Evolutionary conservation across 1,139 yeast species (phyloP).

Genomic region (Yamadazyma jaroonii): DNA sequence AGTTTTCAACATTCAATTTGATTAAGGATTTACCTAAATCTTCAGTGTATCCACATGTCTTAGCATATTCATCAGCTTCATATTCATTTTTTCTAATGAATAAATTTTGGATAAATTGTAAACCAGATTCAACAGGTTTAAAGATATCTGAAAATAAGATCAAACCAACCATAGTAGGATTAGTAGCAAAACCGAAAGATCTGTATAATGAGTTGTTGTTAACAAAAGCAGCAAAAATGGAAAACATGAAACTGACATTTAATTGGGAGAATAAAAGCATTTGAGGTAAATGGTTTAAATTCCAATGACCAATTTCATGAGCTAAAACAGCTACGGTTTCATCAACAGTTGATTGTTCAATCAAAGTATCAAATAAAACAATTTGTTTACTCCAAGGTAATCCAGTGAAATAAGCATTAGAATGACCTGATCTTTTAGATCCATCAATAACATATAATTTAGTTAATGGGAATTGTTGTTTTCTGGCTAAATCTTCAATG

Average conservation of each 20-base stretch:
- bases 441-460: conserved; percentile 90
- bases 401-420: conserved; percentile 94
- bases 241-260: conserved; percentile 63
- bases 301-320: conserved; percentile 98
- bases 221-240: conserved; percentile 75
- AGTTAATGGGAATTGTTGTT: conserved; percentile 80
- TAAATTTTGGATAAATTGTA: conserved; percentile 65
- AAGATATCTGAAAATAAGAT: conserved; percentile 69
- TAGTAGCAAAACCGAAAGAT: conserved; percentile 61
- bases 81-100: conserved; percentile 84
- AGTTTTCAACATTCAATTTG: conserved; percentile 72
- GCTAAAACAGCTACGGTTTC: conserved; percentile 95
- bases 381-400: conserved; percentile 96
- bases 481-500: conserved; percentile 74
- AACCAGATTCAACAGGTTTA: conserved; percentile 69
- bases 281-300: conserved; percentile 76
- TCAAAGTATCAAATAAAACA: conserved; percentile 87
- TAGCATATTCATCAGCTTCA: conserved; percentile 89
- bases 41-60: conserved; percentile 63
- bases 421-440: conserved; percentile 91
- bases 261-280: conserved; percentile 62
- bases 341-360: conserved; percentile 68
- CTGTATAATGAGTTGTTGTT: conserved; percentile 72
- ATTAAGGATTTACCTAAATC: conserved; percentile 73
- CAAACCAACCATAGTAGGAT: conserved; percentile 81